Percentiles rank a stretch among this genome's conserved stretches.
These are phyloP conservation scores for Athelia sp. DNA, from an alignment of 1,284 basidiomycete species.

Conservation along the genomic window DNA sequence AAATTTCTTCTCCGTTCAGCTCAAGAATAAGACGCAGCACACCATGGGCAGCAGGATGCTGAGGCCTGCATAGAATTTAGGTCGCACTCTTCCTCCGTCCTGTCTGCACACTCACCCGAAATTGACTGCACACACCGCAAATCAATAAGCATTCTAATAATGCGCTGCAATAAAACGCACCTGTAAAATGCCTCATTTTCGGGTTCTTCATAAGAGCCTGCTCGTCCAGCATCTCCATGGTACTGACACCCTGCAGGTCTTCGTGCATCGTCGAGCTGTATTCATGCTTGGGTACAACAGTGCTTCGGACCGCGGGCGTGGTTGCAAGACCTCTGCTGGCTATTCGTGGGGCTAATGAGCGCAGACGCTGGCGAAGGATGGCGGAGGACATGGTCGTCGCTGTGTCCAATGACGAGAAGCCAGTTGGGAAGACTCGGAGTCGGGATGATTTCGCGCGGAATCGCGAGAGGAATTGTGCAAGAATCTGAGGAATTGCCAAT, in stretches of 20 bases:
- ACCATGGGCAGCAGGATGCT: conserved; percentile 98
- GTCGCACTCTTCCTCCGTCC: neutral
- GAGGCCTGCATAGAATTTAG: conserved; percentile 52
- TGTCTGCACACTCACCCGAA: conserved; percentile 59
- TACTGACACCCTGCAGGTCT: conserved; percentile 76
- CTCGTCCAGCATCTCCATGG: conserved; percentile 76
- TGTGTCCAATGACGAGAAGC: neutral
- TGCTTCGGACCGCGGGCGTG: conserved; percentile 12
- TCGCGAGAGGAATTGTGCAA: neutral
- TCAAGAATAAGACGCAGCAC: conserved; percentile 98
- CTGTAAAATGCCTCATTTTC: conserved; percentile 90
- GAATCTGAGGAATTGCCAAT: neutral
- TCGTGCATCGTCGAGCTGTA: neutral
- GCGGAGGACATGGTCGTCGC: conserved; percentile 41
- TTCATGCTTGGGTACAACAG: conserved; percentile 13
- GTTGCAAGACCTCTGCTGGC: conserved; percentile 15
- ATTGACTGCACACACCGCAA: conserved; percentile 60
- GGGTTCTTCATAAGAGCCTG: conserved; percentile 69
- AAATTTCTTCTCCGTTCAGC: conserved; percentile 94
- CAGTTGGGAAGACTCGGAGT: too few relatives aligned
- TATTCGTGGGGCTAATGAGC: conserved; percentile 13
- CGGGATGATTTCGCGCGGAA: conserved; percentile 11
- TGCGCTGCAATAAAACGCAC: conserved; percentile 37
- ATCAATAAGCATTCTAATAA: neutral
- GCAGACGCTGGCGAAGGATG: conserved; percentile 38